Evolutionary conservation across 805 yeast species (phyloP), one percentile per base, ranked within the genome.

Genomic region (Vanderwaltozyma yarrowii): DNA sequence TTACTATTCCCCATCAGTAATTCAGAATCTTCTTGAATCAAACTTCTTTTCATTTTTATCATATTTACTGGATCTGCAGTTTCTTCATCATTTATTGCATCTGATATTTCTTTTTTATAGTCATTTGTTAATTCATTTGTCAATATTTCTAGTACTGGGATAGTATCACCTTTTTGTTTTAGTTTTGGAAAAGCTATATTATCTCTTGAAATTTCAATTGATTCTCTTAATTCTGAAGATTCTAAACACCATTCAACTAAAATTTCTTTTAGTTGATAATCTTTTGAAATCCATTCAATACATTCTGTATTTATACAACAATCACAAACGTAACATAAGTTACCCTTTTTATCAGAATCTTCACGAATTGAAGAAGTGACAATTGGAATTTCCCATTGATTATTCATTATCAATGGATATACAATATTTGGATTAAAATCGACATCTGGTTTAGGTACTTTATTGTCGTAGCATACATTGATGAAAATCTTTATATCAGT

Each of bases 321-420:
- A 56, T 87, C 96, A 49, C 75, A 75, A 2, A 84, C 87, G 31
- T 70, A 61, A 31, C 87, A 74, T 13, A 64, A 56, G 3, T 62
- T 58, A 1, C 94, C 94, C 49, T 75, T 75, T 52, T 87, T 87
- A 56, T 88, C 96, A 12, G 43, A 54, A 32, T 71, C 80, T 7
- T 49, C 47, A 11, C 78, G 52, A 34, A 71, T 73, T 0, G 70
- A 66, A 0, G 89, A 76, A 0, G 84, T 75, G 2, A 82, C 70
- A 2, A 88, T 74, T 1, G 96, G 96, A 2, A 86, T 79, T 42
- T 81, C 87, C 95, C 95, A 87, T 50, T 80, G 68, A 50, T 78
- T 78, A 27, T 74, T 75, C 59, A 78, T 73, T 17, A 81, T 78
- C 36, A 75, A 57, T 1, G 80, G 77, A 48, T 77, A 77, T 2